Conservation (phyloP, 139 green algal genomes). For the Mesotaenium endlicherianum region DNA sequence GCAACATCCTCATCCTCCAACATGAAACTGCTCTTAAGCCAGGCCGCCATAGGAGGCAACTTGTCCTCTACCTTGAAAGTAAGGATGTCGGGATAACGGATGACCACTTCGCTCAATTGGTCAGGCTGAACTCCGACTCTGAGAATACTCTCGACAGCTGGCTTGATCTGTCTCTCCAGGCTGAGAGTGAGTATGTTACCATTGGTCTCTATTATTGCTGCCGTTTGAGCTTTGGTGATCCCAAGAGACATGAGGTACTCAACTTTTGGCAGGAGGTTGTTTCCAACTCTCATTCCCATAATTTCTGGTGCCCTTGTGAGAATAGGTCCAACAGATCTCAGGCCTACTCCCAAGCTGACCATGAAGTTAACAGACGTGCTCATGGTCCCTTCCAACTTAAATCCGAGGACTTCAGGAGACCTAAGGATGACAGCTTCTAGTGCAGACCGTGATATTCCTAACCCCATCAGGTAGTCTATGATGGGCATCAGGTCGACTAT, state of each 20-base stretch:
- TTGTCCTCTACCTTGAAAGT: neutral
- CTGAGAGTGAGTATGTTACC: neutral
- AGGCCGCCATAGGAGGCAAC: neutral
- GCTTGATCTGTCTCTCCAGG: neutral
- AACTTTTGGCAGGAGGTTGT: constrained; percentile 16
- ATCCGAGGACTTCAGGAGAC: constrained; percentile 33
- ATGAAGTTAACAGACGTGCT: constrained; percentile 35
- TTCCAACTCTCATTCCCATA: constrained; percentile 17
- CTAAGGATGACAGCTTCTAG: constrained; percentile 13
- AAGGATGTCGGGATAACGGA: constrained; percentile 12
- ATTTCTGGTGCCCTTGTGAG: constrained; percentile 18
- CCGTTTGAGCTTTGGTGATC: neutral
- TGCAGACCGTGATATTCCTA: neutral
- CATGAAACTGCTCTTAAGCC: neutral
- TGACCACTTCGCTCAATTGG: neutral
- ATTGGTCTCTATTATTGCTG: neutral
- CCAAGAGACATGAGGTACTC: neutral
- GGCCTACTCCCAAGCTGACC: constrained; percentile 24
- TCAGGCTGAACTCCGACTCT: neutral
- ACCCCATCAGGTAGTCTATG: constrained; percentile 25
- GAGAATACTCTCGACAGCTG: neutral
- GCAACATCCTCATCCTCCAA: neutral
- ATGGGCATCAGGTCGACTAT: constrained; percentile 32
- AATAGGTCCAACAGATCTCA: neutral
- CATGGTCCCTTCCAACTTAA: constrained; percentile 38